phyloP scores from a whole-genome alignment of 352 stramenopile species.

The Phytophthora tentaculata region DNA sequence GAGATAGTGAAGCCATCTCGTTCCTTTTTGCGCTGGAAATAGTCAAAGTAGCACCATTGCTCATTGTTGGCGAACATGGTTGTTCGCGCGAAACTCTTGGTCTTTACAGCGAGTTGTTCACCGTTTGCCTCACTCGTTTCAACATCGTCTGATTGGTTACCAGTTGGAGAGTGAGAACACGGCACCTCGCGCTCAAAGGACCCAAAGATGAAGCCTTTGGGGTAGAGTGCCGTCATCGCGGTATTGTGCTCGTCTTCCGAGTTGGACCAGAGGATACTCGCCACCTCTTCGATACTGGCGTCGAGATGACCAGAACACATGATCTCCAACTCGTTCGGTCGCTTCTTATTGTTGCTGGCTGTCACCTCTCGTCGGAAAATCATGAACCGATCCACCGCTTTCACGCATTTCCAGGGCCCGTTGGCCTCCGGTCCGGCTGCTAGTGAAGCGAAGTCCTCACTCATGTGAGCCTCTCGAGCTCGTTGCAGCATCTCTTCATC shows the following conservation, averaged over 20 bases:
- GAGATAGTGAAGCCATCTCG: slow-evolving; percentile 32
- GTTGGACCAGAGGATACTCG: slow-evolving; percentile 19
- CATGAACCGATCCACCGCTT: slow-evolving; percentile 10
- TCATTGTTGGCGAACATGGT: slow-evolving; percentile 19
- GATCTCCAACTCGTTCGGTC: slow-evolving; percentile 10
- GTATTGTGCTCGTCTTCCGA: slow-evolving; percentile 27
- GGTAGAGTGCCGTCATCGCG: slow-evolving; percentile 35
- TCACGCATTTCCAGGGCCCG: slow-evolving; percentile 15
- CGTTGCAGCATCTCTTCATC: slow-evolving; percentile 14
- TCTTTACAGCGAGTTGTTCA: slow-evolving; percentile 37
- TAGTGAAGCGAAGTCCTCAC: slow-evolving; percentile 12
- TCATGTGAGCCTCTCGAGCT: slow-evolving; percentile 13
- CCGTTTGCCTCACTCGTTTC: too few relatives aligned
- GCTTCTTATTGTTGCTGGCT: neutral
- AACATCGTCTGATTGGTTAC: neutral
- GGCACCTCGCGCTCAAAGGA: slow-evolving; percentile 23
- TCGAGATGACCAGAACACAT: slow-evolving; percentile 28
- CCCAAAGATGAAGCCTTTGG: slow-evolving; percentile 36
- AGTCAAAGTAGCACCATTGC: slow-evolving; percentile 34
- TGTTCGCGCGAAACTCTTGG: slow-evolving; percentile 26
- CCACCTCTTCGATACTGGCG: slow-evolving; percentile 33
- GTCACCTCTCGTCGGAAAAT: slow-evolving; percentile 9
- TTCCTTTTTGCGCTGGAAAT: slow-evolving; percentile 23
- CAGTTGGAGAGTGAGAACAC: neutral
- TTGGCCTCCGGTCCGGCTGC: slow-evolving; percentile 1